Base-by-base conservation (phyloP, 2,329 filamentous ascomycete species). In the Tolypocladium sp. region DNA sequence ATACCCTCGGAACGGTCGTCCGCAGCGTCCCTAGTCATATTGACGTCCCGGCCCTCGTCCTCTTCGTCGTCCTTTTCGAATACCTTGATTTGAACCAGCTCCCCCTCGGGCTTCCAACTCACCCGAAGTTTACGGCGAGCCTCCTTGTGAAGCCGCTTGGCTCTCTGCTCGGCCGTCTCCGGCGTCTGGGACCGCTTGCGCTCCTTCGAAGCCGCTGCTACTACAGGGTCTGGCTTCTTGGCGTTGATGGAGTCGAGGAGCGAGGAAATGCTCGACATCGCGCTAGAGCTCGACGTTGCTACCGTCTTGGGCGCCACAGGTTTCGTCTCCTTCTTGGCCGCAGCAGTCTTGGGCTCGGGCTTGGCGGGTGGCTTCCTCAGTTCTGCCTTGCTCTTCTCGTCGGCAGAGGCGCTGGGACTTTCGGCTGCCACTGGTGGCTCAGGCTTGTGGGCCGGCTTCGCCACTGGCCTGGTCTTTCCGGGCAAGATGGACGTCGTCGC, bases 1-100 rank as follows among this genome's bases (percentile, higher is more conserved):
- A 88, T 85, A 55, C 89, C 87, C 67, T 90, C 90, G 6, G 85
- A 86, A 56, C 85, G 85, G 66, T 90, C 87, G 68, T 92, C 89
- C 37, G 82, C 82, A 4, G 87, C 87, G 70, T 92, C 88, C 55
- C 84, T 84, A 46, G 87, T 82, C 79, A 90, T 86, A 66, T 85
- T 88, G 58, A 81, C 78, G 58, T 84, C 82, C 58, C 88, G 81
- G 57, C 85, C 87, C 59, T 86, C 79, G 64, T 91, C 87, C 68
- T 92, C 89, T 1, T 82, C 81, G 1, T 84, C 85, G 62, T 91
- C 87, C 66, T 90, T 89, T 58, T 85, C 84, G 73, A 92, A 92
- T 56, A 86, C 76, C 63, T 83, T 82, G 58, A 91, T 77, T 64
- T 89, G 77, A 1, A 86, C 86, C 37, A 93, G 78, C 37, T 85